Evolutionary conservation across 352 stramenopile genomes (phyloP).

Genomic region (Blastocystis sp.): DNA sequence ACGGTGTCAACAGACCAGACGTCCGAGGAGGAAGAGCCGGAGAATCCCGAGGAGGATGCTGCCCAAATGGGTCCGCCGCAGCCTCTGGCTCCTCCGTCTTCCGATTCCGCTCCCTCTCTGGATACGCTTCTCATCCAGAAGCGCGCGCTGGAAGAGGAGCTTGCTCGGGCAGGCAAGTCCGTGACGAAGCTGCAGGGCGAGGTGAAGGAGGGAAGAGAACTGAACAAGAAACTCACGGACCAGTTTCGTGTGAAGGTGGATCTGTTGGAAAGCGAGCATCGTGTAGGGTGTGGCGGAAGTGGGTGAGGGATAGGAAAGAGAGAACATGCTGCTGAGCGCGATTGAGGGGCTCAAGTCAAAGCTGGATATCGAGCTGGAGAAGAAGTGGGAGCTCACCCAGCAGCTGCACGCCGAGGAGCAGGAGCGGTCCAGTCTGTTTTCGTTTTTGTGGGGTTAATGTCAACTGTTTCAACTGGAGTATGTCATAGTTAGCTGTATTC

Average conservation of each 20-base stretch:
- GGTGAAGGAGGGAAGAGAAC: constrained; percentile 8
- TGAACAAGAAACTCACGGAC: constrained; percentile 63
- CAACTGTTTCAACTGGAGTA: not conserved
- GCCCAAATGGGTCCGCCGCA: constrained; percentile 37
- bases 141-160: constrained; percentile 30
- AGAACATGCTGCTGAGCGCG: constrained; percentile 30
- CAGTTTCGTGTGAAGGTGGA: constrained; percentile 60
- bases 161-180: not conserved
- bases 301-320: constrained; percentile 36
- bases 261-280: constrained; percentile 42
- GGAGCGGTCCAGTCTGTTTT: constrained; percentile 41
- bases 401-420: constrained; percentile 48
- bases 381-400: constrained; percentile 72
- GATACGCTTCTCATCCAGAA: not conserved
- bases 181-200: not conserved
- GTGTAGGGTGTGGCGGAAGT: not conserved
- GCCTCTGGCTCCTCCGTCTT: not conserved
- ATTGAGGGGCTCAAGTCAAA: constrained; percentile 70
- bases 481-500: not conserved
- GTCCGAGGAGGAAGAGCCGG: not conserved
- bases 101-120: not conserved
- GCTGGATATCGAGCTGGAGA: constrained; percentile 72
- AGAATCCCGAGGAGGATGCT: not conserved
- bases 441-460: constrained; percentile 66
- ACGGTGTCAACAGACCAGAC: not conserved